Evolutionary conservation across 2,329 filamentous ascomycete species (phyloP).

Genomic region (Ophiosphaerella herpotricha): DNA sequence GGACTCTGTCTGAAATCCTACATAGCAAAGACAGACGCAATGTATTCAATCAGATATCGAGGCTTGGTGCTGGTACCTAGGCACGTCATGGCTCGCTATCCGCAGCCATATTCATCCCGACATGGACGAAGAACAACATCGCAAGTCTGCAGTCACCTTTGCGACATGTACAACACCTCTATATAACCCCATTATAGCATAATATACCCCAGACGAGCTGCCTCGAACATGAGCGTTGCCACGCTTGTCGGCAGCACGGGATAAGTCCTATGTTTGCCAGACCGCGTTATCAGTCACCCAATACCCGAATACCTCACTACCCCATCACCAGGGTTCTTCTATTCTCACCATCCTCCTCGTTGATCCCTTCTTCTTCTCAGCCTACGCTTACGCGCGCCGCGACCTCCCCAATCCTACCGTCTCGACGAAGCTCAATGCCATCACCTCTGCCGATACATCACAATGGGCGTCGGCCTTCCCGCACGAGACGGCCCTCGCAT

Average conservation of each 20-base stretch:
- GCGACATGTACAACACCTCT: not conserved
- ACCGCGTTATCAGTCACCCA: not conserved
- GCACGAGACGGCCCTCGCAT: constrained; percentile 61
- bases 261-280: constrained; percentile 53
- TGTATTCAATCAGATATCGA: too few species aligned
- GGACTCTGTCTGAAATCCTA: too few species aligned
- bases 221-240: constrained; percentile 52
- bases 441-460: constrained; percentile 67
- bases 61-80: not conserved
- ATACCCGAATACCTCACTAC: not conserved
- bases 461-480: constrained; percentile 69
- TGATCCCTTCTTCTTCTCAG: constrained; percentile 56
- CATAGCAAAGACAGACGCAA: too few species aligned
- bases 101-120: not conserved
- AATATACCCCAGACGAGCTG: not conserved
- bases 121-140: not conserved
- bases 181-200: not conserved
- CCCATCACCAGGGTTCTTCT: constrained; percentile 63
- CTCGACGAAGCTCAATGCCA: constrained; percentile 66
- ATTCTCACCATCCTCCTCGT: constrained; percentile 70
- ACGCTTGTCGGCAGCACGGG: constrained; percentile 69
- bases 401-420: constrained; percentile 56
- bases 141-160: not conserved
- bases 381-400: constrained; percentile 71
- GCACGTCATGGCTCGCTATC: not conserved